Percentiles rank a stretch among this genome's conserved stretches.
Evolutionary conservation across 140 eudicot genomes (phyloP).

Genomic region (Bidens hawaiensis): DNA sequence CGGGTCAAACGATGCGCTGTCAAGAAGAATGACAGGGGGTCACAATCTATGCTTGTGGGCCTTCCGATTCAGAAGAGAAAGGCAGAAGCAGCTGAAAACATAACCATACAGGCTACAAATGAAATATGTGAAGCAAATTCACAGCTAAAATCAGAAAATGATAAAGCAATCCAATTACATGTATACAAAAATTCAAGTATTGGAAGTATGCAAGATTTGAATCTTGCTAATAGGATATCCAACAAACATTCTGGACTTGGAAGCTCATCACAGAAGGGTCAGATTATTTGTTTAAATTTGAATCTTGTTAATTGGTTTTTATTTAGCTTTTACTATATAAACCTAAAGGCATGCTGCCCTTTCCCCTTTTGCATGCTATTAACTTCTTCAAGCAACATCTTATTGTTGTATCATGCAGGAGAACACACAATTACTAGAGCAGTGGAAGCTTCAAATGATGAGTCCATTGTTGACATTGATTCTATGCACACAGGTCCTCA

Average conservation of each 20-base stretch:
- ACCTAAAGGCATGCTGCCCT: not conserved
- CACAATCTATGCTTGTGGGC: constrained; percentile 22
- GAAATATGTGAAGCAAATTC: constrained; percentile 27
- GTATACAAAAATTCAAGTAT: not conserved
- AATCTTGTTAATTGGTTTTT: too few relatives aligned
- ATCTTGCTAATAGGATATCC: constrained; percentile 1
- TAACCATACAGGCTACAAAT: constrained; percentile 26
- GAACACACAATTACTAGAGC: constrained; percentile 25
- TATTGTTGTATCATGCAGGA: constrained; percentile 34
- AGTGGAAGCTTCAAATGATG: constrained; percentile 30
- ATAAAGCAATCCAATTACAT: constrained; percentile 13
- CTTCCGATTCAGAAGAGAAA: constrained; percentile 25
- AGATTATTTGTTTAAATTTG: not conserved
- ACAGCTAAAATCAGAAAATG: constrained; percentile 10
- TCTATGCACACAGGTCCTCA: constrained; percentile 63
- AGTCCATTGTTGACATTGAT: constrained; percentile 55
- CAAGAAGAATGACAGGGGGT: constrained; percentile 44
- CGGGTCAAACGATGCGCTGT: constrained; percentile 32
- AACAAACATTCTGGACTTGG: constrained; percentile 6
- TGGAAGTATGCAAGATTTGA: constrained; percentile 11
- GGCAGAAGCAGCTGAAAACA: constrained; percentile 29
- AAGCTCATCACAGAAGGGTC: constrained; percentile 20
- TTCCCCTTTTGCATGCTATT: not conserved
- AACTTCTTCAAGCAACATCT: not conserved
- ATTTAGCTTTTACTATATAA: not conserved